Base-by-base conservation (phyloP, 805 yeast species). In the Huiozyma naganishii region DNA sequence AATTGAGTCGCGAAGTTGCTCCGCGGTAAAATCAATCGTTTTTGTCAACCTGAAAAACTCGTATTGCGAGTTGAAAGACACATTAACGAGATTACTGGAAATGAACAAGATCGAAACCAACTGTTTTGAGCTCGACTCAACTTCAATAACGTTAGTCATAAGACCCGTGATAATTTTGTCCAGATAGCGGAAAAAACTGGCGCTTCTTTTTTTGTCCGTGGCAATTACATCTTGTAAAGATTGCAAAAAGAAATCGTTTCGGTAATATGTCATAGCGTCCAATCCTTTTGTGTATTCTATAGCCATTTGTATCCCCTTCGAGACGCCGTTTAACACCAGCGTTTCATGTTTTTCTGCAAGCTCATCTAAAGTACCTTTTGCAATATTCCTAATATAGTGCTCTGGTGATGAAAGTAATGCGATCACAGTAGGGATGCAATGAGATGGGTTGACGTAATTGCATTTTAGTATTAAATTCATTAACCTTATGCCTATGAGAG, bases 361-460 rank as follows among this genome's bases (percentile, higher is more conserved):
- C 7, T 71, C 75, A 17, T 57, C 55, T 51, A 83, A 83, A 44
- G 83, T 62, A 0, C 67, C 69, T 1, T 66, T 45, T 0, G 88
- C 86, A 8, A 71, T 61, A 3, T 57, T 57, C 30, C 72, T 66
- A 12, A 83, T 68, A 8, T 60, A 55, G 4, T 55, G 57, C 12
- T 66, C 61, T 1, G 66, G 61, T 0, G 86, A 76, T 0, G 83
- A 68, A 45, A 79, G 79, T 32, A 87, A 64, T 0, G 90, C 90
- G 44, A 85, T 71, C 0, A 84, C 68, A 0, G 88, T 80, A 0
- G 88, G 74, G 6, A 80, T 73, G 52, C 86, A 76, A 5, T 73
- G 53, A 44, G 83, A 72, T 1, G 95, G 95, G 54, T 82, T 84
- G 0, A 83, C 81, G 59, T 76, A 81, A 0, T 95, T 95, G 43